These are phyloP conservation scores for Penicillium sp. DNA, from an alignment of 2,329 filamentous ascomycete genomes.

Conservation along the genomic window DNA sequence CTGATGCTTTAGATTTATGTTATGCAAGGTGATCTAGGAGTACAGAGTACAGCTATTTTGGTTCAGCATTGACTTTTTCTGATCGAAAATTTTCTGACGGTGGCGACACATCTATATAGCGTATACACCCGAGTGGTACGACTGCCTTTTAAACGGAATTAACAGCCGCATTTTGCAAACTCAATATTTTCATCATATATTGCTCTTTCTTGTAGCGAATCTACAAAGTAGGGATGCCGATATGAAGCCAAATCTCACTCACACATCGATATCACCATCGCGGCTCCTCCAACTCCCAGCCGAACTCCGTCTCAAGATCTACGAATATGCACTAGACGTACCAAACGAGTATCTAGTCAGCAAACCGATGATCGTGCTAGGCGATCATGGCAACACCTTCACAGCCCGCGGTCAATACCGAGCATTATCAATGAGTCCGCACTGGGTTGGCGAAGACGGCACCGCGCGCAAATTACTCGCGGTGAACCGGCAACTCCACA, in stretches of 20 bases:
- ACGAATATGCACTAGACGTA: slow-evolving; percentile 32
- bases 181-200: not conserved
- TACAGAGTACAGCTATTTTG: not conserved
- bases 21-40: not conserved
- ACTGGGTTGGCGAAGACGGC: slow-evolving; percentile 35
- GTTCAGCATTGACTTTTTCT: not conserved
- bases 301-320: slow-evolving; percentile 38
- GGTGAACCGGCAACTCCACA: slow-evolving; percentile 38
- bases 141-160: not conserved
- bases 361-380: slow-evolving; percentile 36
- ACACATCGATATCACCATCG: slow-evolving; percentile 8
- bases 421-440: slow-evolving; percentile 36
- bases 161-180: not conserved
- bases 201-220: not conserved
- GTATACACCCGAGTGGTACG: slow-evolving; percentile 4
- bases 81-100: slow-evolving; percentile 3
- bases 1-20: not conserved
- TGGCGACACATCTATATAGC: slow-evolving; percentile 7
- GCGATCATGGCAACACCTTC: slow-evolving; percentile 35
- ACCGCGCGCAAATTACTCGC: slow-evolving; percentile 32
- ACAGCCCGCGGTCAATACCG: slow-evolving; percentile 34
- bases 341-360: slow-evolving; percentile 34
- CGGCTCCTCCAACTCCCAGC: slow-evolving; percentile 30
- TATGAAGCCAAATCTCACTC: not conserved
- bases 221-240: not conserved